Base-by-base conservation (phyloP, 805 yeast species). In the Zygoascus biomembranicola region DNA sequence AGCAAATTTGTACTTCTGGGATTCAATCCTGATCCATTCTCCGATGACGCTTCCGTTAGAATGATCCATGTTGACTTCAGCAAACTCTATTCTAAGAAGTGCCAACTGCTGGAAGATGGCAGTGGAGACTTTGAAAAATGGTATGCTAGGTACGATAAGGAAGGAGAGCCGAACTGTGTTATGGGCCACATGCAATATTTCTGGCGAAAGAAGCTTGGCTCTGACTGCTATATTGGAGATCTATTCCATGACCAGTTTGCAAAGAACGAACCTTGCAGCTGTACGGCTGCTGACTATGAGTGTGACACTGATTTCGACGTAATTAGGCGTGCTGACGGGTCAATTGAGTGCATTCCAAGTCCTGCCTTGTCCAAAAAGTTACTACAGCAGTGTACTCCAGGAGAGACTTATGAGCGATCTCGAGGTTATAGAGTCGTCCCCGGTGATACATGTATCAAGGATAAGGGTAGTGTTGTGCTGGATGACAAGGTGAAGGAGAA, bases 161-260 rank as follows among this genome's bases (percentile, higher is more conserved):
- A 62, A 10, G 58, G 63, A 2, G 68, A 57, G 56, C 75, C 67
- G 52, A 58, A 57, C 56, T 88, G 96, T 71, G 72, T 86, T 18
- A 73, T 77, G 69, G 96, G 96, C 8, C 85, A 80, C 54, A 77
- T 72, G 57, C 87, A 84, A 61, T 77, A 73, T 57, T 83, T 80
- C 63, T 65, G 59, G 47, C 76, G 95, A 66, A 80, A 95, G 70
- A 82, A 81, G 61, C 73, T 74, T 47, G 78, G 76, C 46, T 78
- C 90, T 0, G 63, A 80, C 55, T 89, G 96, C 72, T 78, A 78
- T 64, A 79, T 80, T 11, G 73, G 69, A 8, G 62, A 65, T 26
- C 56, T 69, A 14, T 72, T 65, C 55, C 66, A 69, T 14, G 77
- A 76, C 54, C 63, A 72, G 8, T 47, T 64, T 28, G 66, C 73